Evolutionary conservation across 768 basidiomycete genomes (phyloP).

Genomic region (Pleurotus sapidus): DNA sequence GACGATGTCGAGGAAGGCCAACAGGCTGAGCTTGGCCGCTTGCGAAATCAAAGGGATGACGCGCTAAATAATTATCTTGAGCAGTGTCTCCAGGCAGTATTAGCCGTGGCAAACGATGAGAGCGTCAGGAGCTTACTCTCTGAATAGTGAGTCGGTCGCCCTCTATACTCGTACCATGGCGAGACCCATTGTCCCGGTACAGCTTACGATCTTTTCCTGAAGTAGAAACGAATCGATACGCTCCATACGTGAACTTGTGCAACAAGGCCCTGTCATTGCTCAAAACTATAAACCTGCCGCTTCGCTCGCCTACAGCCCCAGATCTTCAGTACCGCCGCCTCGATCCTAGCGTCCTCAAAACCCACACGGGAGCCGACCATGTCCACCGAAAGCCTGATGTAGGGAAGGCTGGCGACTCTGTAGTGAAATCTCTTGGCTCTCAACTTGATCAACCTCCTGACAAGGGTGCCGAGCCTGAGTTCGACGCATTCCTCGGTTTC

Average conservation of each 20-base stretch:
- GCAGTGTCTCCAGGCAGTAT: not conserved
- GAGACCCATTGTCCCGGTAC: not conserved
- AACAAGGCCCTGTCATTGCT: not conserved
- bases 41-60: not conserved
- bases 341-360: not conserved
- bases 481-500: not conserved
- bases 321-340: constrained; percentile 1
- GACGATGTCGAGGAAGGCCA: not conserved
- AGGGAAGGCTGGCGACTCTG: not conserved
- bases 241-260: not conserved
- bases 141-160: not conserved
- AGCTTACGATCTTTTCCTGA: not conserved
- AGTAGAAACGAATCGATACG: not conserved
- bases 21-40: not conserved
- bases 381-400: not conserved
- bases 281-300: not conserved
- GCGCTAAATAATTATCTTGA: not conserved
- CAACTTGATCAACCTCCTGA: not conserved
- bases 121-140: not conserved
- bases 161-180: not conserved
- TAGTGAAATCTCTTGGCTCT: not conserved
- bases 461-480: not conserved
- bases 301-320: not conserved
- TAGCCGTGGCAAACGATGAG: not conserved
- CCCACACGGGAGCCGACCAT: not conserved